Conservation (phyloP, 306 rosid genomes). For the Fagus crenata region DNA sequence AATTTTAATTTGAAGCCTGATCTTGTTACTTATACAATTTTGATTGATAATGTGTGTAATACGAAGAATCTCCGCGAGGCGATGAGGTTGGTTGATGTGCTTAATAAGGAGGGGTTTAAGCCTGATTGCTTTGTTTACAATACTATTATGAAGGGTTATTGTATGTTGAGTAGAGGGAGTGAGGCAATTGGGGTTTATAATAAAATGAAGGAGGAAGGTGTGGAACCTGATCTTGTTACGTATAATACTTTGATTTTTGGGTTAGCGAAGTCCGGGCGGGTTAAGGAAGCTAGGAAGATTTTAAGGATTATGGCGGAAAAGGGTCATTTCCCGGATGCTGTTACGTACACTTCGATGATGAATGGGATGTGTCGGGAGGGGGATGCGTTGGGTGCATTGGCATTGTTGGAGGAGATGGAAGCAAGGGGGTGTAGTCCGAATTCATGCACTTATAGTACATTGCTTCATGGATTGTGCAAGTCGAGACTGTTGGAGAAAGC, state of each 20-base stretch:
- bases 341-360: constrained; percentile 85
- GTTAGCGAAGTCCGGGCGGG: constrained; percentile 63
- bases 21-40: constrained; percentile 70
- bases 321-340: constrained; percentile 71
- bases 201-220: constrained; percentile 73
- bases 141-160: constrained; percentile 85
- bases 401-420: constrained; percentile 73
- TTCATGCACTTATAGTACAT: constrained; percentile 70
- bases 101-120: constrained; percentile 70
- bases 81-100: constrained; percentile 51
- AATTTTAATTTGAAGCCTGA: constrained; percentile 57
- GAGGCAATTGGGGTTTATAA: constrained; percentile 75
- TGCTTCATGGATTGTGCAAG: constrained; percentile 79
- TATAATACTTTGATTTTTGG: constrained; percentile 84
- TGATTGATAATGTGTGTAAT: constrained; percentile 84
- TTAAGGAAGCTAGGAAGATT: constrained; percentile 65
- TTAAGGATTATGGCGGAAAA: constrained; percentile 62
- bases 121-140: constrained; percentile 79
- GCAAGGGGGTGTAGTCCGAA: constrained; percentile 69
- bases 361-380: constrained; percentile 86
- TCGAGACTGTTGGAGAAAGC: constrained; percentile 67
- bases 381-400: constrained; percentile 59
- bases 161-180: constrained; percentile 64
- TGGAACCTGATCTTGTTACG: constrained; percentile 82
- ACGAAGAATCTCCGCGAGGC: constrained; percentile 73